Base-by-base conservation (phyloP, 2,329 filamentous ascomycete species). In the Arthrobotrys megalospora region DNA sequence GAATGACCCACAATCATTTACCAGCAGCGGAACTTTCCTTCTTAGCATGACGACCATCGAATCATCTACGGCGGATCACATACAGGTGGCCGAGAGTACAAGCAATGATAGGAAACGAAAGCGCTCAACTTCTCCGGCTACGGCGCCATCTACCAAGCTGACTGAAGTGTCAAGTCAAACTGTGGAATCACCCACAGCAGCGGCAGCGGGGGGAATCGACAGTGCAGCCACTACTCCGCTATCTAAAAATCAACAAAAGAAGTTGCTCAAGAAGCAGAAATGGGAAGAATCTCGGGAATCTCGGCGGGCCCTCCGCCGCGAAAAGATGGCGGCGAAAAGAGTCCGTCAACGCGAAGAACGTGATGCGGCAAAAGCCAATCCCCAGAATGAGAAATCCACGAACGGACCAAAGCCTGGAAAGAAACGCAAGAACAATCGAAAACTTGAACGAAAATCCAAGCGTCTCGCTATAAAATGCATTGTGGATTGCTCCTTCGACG, bases 401-500 rank as follows among this genome's bases (percentile, higher is more conserved):
- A 19, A 19, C 7, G 32, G 86, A 87, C 73, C 86, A 85, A 48
- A 80, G 79, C 50, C 80, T 81, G 6, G 82, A 81, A 12, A 81
- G 84, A 50, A 80, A 82, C 38, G 83, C 83, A 70, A 83, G 47
- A 76, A 83, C 83, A 85, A 83, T 79, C 83, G 83, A 55, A 81
- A 73, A n/a, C 63, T 69, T 43, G 62, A 76, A 45, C 71, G 80
- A 32, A 80, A 82, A 60, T 82, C 85, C 50, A 85, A 87, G 60
- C 88, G 90, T 70, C 88, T 96, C 0, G 94, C 94, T 1, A 86
- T 98, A 21, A 89, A 93, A 0, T 86, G 99, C 80, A 87, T 99
- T 76, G 86, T 99, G 80, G 96, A 99, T 85, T 98, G 95, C 85
- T 90, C 92, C 80, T 99, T 96, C 83, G 94, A 99, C 84, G 87